These are phyloP conservation scores for Yamadazyma spencermartinsiae DNA, from an alignment of 1,139 yeast species.

Conservation along the genomic window DNA sequence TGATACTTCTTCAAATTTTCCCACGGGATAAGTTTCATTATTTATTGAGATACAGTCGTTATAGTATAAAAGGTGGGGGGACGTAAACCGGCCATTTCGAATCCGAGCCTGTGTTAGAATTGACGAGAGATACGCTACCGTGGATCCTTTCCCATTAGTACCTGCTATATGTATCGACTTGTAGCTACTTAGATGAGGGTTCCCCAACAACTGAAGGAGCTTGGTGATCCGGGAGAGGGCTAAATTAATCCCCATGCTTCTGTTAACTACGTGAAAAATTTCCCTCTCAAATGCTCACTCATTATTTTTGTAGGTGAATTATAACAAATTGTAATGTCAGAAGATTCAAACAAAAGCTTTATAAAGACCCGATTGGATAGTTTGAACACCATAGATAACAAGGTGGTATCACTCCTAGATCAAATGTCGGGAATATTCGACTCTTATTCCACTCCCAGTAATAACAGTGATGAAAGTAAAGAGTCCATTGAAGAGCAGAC, in stretches of 20 bases:
- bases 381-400: conserved; percentile 43
- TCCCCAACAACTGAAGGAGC: conserved; percentile 61
- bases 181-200: conserved; percentile 64
- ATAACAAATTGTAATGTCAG: conserved; percentile 11
- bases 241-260: conserved; percentile 45
- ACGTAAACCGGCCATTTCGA: conserved; percentile 75
- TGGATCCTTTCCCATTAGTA: conserved; percentile 93
- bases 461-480: conserved; percentile 19
- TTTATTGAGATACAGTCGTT: conserved; percentile 76
- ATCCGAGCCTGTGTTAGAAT: conserved; percentile 51
- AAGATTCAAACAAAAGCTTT: conserved; percentile 25
- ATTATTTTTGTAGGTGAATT: neutral
- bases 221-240: conserved; percentile 64
- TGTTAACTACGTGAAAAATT: neutral
- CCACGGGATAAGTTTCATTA: conserved; percentile 51
- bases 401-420: conserved; percentile 46
- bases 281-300: no score
- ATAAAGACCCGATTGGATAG: conserved; percentile 49
- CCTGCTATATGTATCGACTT: conserved; percentile 86
- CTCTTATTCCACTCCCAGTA: conserved; percentile 30
- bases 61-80: conserved; percentile 76
- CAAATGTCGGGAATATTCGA: conserved; percentile 40
- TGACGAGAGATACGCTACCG: conserved; percentile 74
- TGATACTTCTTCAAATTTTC: conserved; percentile 48
- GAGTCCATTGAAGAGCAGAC: conserved; percentile 31